Conservation (phyloP, 1,139 yeast species). For the Casaregolazyma suthepensis region DNA sequence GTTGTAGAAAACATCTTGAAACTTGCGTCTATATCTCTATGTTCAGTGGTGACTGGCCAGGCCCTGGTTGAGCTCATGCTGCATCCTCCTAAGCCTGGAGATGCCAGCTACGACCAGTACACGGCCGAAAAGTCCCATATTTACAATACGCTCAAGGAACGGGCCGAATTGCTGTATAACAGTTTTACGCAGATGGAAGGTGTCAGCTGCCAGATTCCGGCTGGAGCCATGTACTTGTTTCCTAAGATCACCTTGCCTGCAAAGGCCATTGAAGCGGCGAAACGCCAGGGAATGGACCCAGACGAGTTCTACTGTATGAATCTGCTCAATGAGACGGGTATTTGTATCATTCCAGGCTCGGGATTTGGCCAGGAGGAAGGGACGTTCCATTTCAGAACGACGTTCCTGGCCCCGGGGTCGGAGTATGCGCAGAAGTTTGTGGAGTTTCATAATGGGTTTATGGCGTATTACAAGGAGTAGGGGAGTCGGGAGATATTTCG, state of each 20-base stretch:
- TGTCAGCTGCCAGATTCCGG: conserved; percentile 76
- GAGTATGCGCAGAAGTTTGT: conserved; percentile 81
- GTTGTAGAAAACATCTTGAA: conserved; percentile 69
- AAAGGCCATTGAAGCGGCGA: conserved; percentile 58
- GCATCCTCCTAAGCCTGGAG: conserved; percentile 79
- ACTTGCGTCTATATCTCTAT: conserved; percentile 80
- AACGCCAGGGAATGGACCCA: conserved; percentile 45
- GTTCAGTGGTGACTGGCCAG: conserved; percentile 94
- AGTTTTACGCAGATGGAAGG: conserved; percentile 77
- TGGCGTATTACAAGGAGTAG: conserved; percentile 45
- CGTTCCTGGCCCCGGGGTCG: conserved; percentile 90
- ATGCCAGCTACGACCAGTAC: conserved; percentile 65
- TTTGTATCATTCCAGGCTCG: conserved; percentile 94
- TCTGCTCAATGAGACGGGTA: conserved; percentile 82
- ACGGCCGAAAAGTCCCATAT: conserved; percentile 55
- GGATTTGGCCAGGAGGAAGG: conserved; percentile 93
- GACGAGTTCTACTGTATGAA: conserved; percentile 88
- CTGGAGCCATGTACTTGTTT: conserved; percentile 97
- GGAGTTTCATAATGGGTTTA: conserved; percentile 66
- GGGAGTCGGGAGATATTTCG: not conserved
- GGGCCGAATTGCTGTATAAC: conserved; percentile 59
- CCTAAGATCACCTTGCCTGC: conserved; percentile 65
- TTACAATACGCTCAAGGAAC: conserved; percentile 52
- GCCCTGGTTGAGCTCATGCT: conserved; percentile 88
- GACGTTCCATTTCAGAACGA: conserved; percentile 88